Percentiles rank a stretch among this genome's conserved stretches.
These are phyloP conservation scores for Elaeis oleifera DNA, from an alignment of 202 grass and related monocot genomes.

Conservation along the genomic window DNA sequence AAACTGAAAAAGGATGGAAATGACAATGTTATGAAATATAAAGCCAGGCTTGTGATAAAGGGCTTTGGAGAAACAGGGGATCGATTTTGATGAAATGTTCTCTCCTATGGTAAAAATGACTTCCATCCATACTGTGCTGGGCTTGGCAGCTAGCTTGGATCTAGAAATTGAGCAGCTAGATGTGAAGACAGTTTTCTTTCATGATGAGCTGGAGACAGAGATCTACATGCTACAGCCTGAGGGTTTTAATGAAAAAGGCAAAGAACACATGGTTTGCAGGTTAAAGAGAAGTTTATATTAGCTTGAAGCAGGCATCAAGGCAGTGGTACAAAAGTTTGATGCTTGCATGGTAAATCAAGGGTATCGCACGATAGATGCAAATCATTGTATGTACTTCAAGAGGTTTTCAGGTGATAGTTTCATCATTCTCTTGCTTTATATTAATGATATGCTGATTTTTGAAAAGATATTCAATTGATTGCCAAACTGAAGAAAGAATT, in stretches of 20 bases:
- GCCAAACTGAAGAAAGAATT: background rate
- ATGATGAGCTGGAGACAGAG: background rate
- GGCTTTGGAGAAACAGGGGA: conserved; percentile 3
- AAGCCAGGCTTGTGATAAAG: background rate
- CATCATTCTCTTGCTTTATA: conserved; percentile 12
- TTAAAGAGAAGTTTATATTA: background rate
- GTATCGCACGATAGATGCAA: background rate
- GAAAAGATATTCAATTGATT: background rate
- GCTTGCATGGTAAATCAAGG: conserved; percentile 4
- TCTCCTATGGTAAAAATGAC: conserved; percentile 1
- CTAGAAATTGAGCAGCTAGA: too few relatives aligned
- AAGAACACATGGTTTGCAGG: background rate
- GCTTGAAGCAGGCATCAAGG: background rate
- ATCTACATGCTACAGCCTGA: too few relatives aligned
- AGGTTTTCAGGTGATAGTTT: background rate
- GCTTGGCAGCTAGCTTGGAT: background rate
- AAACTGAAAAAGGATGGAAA: background rate
- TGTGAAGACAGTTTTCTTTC: background rate
- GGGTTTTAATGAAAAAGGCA: background rate
- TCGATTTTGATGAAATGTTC: conserved; percentile 22
- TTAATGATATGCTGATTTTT: conserved; percentile 19
- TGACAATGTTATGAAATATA: background rate
- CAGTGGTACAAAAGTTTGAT: conserved; percentile 3
- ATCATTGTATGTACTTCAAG: conserved; percentile 13
- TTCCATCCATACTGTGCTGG: background rate